Conservation (phyloP, 2,329 filamentous ascomycete species). For the Penicillium capsulatum region DNA sequence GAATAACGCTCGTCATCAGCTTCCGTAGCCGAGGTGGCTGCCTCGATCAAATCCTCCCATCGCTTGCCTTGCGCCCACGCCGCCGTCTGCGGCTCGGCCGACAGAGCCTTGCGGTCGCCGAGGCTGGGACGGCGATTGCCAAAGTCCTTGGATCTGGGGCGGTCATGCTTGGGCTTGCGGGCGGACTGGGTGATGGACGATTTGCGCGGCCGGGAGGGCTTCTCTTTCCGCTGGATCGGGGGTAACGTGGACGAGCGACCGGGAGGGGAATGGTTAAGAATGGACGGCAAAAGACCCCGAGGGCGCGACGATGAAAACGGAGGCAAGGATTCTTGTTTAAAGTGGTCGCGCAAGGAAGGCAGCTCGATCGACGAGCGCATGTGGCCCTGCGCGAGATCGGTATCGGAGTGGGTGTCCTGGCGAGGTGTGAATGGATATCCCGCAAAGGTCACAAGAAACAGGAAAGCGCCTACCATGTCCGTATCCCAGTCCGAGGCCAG, state of each 20-base stretch:
- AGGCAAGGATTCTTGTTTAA: slow-evolving; percentile 70
- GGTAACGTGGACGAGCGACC: slow-evolving; percentile 84
- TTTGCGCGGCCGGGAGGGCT: slow-evolving; percentile 71
- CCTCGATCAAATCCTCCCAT: slow-evolving; percentile 96
- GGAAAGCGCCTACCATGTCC: slow-evolving; percentile 59
- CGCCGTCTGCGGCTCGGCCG: slow-evolving; percentile 75
- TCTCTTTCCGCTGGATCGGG: slow-evolving; percentile 70
- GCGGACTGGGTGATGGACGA: slow-evolving; percentile 79
- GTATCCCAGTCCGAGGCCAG: slow-evolving; percentile 73
- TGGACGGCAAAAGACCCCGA: slow-evolving; percentile 76
- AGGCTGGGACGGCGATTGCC: slow-evolving; percentile 64
- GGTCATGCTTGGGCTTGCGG: slow-evolving; percentile 72
- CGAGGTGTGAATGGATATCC: slow-evolving; percentile 17
- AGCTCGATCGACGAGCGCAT: slow-evolving; percentile 66
- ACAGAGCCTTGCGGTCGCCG: slow-evolving; percentile 76
- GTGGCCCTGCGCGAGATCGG: slow-evolving; percentile 60
- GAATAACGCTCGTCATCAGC: slow-evolving; percentile 75
- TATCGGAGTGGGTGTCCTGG: slow-evolving; percentile 69
- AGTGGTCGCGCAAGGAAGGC: slow-evolving; percentile 62
- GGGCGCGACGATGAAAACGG: slow-evolving; percentile 58
- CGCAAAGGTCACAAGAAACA: slow-evolving; percentile 10
- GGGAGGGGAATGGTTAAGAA: slow-evolving; percentile 72
- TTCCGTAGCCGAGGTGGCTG: slow-evolving; percentile 86
- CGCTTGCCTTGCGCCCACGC: slow-evolving; percentile 72
- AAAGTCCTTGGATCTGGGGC: slow-evolving; percentile 71